These are phyloP conservation scores for Wolfiporia cocos DNA, from an alignment of 1,284 basidiomycete species.

Conservation along the genomic window DNA sequence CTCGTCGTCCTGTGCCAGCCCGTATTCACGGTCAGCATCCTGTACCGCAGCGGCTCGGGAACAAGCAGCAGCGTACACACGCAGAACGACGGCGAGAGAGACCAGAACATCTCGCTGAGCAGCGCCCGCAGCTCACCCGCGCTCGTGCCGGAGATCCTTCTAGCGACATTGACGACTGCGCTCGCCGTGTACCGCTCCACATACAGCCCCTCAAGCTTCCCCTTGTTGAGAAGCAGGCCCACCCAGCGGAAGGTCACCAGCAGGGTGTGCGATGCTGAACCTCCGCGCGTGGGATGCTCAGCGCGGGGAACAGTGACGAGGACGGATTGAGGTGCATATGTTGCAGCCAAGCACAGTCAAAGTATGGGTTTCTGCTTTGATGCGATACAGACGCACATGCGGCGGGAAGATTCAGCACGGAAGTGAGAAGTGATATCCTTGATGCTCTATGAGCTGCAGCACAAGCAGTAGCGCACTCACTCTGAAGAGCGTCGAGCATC, in stretches of 20 bases:
- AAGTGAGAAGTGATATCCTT: conserved; percentile 61
- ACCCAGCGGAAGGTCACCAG: conserved; percentile 59
- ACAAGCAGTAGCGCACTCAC: too few species aligned
- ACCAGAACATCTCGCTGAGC: conserved; percentile 50
- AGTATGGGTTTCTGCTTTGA: conserved; percentile 45
- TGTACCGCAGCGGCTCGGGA: conserved; percentile 42
- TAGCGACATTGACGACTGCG: too few species aligned
- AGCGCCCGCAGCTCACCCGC: conserved; percentile 23
- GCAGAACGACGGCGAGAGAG: conserved; percentile 44
- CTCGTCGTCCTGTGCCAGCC: conserved; percentile 64
- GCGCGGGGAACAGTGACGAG: conserved; percentile 38
- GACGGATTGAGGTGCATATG: conserved; percentile 50
- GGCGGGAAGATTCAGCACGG: conserved; percentile 61
- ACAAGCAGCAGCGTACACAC: conserved; percentile 38
- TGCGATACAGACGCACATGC: conserved; percentile 56
- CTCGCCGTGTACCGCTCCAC: conserved; percentile 13
- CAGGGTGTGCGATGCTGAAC: conserved; percentile 49
- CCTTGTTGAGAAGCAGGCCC: conserved; percentile 47
- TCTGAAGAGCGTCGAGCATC: too few species aligned
- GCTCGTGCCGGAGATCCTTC: too few species aligned
- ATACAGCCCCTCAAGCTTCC: conserved; percentile 45
- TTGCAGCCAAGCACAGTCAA: conserved; percentile 59
- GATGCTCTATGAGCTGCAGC: too few species aligned
- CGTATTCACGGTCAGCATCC: conserved; percentile 53
- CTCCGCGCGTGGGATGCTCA: conserved; percentile 42